Evolutionary conservation across 2,329 filamentous ascomycete genomes (phyloP), one percentile per base, ranked within the genome.

Genomic region (Fusarium algeriense): DNA sequence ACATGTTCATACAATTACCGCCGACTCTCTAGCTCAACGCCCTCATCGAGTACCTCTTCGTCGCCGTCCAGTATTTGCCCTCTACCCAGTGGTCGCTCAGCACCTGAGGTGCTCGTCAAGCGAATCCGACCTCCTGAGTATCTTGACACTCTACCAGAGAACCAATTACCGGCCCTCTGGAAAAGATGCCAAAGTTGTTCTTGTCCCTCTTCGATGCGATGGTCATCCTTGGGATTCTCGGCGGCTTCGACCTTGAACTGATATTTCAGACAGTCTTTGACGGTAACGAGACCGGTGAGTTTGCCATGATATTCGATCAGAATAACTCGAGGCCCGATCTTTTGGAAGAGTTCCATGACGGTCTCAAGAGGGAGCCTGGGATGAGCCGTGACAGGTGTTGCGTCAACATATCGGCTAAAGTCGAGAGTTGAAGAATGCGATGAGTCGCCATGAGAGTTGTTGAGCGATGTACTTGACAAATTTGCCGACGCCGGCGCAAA

Each of bases 281-380:
- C 93, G 0, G 96, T 99, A 2, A 99, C 93, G 0, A 99, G 86
- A 0, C 96, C 96, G 0, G 88, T 89, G 4, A 99, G 86, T 53
- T 89, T 89, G 17, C 96, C 96, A 64, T 93, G 92, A 78, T 97
- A 92, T 80, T 99, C 96, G 41, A 98, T 92, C 6, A 99, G 86
- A 53, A 99, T 95, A 9, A 98, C 94, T 3, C 96, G 89, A 0
- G 95, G 96, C 0, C 96, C 96, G 79, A 99, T 97, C 83, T 98
- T 99, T 80, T 95, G 95, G 85, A 99, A 99, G 14, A 99, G 86
- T 78, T 99, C 96, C 94, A 99, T 98, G 35, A 97, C 95, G 0
- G 96, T 99, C 82, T 99, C 96, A 0, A 99, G 89, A 0, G 95
- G 93, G 2, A 98, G 89, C 3, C 94, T 90, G 1, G 96, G 96